Evolutionary conservation across 768 basidiomycete species (phyloP), one percentile per base, ranked within the genome.

Genomic region (Termitomyces sp.): DNA sequence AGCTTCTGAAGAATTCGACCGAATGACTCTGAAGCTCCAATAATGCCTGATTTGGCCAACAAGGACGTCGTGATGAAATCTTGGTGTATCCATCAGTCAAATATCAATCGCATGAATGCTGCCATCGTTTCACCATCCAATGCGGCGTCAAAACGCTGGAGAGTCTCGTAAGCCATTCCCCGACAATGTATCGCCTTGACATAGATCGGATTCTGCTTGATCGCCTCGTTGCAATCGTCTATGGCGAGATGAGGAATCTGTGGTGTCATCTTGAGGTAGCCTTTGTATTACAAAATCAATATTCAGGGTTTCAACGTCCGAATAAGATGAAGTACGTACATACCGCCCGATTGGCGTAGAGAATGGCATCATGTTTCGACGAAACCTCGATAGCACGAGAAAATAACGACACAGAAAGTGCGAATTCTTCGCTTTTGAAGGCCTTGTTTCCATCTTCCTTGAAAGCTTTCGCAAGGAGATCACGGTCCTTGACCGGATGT

Each of bases 341-440:
- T 56, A 97, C 97, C 39, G 96, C 96, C 49, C 97, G 87, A 73
- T 99, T 99, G 73, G 90, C 92, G 81, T 86, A 97, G 75, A 89
- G 98, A 34, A 95, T 92, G 31, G 97, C 86, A 66, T 96, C 92
- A 7, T 87, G 84, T 69, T 83, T 87, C 12, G 89, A 86, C 4
- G 90, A 78, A 20, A 88, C 77, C 44, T 80, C 77, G 59, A 92
- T 91, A 39, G 90, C 90, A 58, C 81, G 82, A 13, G 87, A 87
- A 73, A 92, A 92, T 54, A 81, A 73, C 29, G 82, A 77, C 29
- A 77, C 79, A 6, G 90, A 90, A 46, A 74, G 72, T 4, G 72
- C 66, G 64, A 86, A 90, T 60, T 81, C 81, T 62, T 81, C 81
- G 44, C 71, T 72, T 62, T 83, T 77, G 72, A 91, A 92, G 15